A percentile compares a stretch with the other conserved stretches of the same genome.
Conservation (phyloP, 306 rosid genomes). For the Crotalaria pallida region DNA sequence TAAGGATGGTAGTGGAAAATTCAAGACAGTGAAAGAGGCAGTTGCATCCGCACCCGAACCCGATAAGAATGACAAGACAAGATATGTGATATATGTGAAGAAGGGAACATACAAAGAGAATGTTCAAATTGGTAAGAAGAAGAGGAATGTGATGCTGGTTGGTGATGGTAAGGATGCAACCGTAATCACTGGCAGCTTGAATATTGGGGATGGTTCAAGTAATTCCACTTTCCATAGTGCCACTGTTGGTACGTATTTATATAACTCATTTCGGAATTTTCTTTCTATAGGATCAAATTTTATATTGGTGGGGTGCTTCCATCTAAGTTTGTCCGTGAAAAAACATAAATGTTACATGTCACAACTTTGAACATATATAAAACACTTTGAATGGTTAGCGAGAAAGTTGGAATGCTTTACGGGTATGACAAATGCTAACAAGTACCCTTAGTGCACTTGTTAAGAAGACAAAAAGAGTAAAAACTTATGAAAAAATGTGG, state of each 20-base stretch:
- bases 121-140: slow-evolving; percentile 39
- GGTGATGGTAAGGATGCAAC: slow-evolving; percentile 73
- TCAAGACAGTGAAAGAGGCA: slow-evolving; percentile 51
- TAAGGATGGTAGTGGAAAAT: slow-evolving; percentile 66
- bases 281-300: too few relatives aligned
- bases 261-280: neutral
- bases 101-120: slow-evolving; percentile 55
- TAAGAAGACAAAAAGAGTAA: too few relatives aligned
- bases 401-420: too few relatives aligned
- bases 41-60: slow-evolving; percentile 50
- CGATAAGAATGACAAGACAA: slow-evolving; percentile 39
- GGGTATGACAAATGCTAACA: too few relatives aligned
- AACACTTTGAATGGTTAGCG: too few relatives aligned
- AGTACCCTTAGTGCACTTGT: too few relatives aligned
- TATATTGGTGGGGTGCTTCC: too few relatives aligned
- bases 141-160: slow-evolving; percentile 54
- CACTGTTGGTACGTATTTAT: slow-evolving; percentile 46
- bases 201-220: slow-evolving; percentile 44
- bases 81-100: slow-evolving; percentile 62
- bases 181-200: slow-evolving; percentile 56
- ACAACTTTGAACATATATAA: too few relatives aligned
- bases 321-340: too few relatives aligned
- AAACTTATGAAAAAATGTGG: too few relatives aligned
- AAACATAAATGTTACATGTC: too few relatives aligned
- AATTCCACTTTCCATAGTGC: slow-evolving; percentile 56